Evolutionary conservation across 306 rosid species (phyloP).

Genomic region (Corylus avellana): DNA sequence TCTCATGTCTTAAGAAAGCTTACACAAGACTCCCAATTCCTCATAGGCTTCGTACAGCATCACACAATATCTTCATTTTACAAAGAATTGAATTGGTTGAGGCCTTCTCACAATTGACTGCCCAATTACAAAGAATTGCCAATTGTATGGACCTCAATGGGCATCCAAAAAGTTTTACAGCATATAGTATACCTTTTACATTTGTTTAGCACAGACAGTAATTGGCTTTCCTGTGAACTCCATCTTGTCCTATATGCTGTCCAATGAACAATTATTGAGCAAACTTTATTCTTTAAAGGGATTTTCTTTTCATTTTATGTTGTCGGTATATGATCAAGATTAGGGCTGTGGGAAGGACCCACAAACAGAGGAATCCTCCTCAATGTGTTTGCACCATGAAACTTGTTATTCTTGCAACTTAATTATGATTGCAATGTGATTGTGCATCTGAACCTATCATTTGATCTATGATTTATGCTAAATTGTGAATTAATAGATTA

Average conservation of each 20-base stretch:
- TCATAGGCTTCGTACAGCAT: too few species aligned
- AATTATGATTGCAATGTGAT: not conserved
- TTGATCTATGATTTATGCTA: not conserved
- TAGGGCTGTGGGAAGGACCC: slow-evolving; percentile 15
- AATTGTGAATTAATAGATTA: not conserved
- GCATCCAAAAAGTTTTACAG: too few species aligned
- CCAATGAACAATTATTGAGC: not conserved
- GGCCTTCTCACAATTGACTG: too few species aligned
- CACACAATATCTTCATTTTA: too few species aligned
- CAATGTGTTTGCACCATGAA: not conserved
- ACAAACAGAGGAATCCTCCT: not conserved
- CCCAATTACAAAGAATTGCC: too few species aligned
- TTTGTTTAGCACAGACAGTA: not conserved
- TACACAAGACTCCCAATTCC: too few species aligned
- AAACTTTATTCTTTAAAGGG: not conserved
- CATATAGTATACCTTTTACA: not conserved
- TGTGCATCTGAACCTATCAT: not conserved
- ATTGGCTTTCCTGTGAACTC: not conserved
- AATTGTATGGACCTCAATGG: too few species aligned
- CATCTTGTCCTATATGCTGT: not conserved
- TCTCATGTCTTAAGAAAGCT: too few species aligned
- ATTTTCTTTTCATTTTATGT: not conserved
- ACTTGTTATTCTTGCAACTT: not conserved
- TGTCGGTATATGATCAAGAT: not conserved
- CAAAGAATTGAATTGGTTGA: too few species aligned